phyloP scores from a whole-genome alignment of 257 asterid species.

The Nicotiana otophora region DNA sequence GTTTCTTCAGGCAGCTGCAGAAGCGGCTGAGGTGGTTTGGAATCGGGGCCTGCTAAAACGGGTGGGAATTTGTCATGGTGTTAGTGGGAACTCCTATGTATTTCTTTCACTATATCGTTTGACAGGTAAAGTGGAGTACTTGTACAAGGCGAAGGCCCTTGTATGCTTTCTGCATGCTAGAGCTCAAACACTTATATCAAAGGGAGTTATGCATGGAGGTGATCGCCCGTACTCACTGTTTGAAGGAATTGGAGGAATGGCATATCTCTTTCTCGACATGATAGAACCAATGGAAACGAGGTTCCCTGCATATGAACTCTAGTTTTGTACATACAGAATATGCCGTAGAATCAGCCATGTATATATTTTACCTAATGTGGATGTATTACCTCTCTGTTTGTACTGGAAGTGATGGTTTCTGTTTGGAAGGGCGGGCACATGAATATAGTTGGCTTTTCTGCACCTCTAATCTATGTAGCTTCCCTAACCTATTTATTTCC shows the following conservation, averaged over 20 bases:
- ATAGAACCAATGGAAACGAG: conserved; percentile 51
- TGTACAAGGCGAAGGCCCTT: conserved; percentile 73
- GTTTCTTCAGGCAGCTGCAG: conserved; percentile 60
- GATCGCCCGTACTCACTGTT: conserved; percentile 66
- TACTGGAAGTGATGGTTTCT: not conserved
- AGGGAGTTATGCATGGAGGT: conserved; percentile 77
- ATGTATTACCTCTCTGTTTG: not conserved
- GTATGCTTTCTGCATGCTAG: conserved; percentile 57
- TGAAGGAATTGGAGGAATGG: conserved; percentile 80
- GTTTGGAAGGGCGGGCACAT: no score
- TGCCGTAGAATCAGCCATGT: not conserved
- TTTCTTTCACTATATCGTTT: conserved; percentile 66
- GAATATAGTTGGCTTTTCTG: not conserved
- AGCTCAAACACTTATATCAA: conserved; percentile 50
- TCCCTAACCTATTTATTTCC: not conserved
- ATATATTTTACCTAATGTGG: not conserved
- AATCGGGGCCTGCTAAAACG: conserved; percentile 71
- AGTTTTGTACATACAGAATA: conserved; percentile 16
- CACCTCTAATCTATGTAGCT: not conserved
- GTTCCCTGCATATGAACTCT: conserved; percentile 64
- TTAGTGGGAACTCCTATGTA: conserved; percentile 71
- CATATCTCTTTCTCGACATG: conserved; percentile 63
- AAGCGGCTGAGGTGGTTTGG: conserved; percentile 83
- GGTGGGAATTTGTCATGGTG: conserved; percentile 80
- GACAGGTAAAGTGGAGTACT: conserved; percentile 56